Conservation (phyloP, 768 basidiomycete species). For the Phaeotremella fagi region DNA sequence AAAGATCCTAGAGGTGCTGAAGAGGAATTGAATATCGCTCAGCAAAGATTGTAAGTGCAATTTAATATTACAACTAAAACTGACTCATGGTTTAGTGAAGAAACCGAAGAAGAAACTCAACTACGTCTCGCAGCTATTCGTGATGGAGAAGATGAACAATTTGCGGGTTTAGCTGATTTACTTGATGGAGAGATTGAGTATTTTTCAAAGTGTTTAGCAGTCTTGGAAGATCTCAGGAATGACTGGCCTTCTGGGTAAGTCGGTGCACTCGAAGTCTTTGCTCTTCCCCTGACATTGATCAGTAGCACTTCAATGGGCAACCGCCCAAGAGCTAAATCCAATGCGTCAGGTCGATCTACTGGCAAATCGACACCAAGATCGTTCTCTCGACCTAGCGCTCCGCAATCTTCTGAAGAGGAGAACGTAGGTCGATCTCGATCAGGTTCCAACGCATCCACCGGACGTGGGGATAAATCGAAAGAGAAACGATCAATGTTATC, state of each 20-base stretch:
- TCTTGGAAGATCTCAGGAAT: slow-evolving; percentile 63
- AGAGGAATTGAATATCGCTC: slow-evolving; percentile 69
- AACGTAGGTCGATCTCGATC: slow-evolving; percentile 41
- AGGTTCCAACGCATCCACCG: slow-evolving; percentile 37
- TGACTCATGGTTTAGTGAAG: slow-evolving; percentile 58
- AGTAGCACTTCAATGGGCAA: not conserved
- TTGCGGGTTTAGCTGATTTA: slow-evolving; percentile 65
- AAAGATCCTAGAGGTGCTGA: slow-evolving; percentile 74
- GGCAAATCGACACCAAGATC: slow-evolving; percentile 3
- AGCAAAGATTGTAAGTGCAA: slow-evolving; percentile 64
- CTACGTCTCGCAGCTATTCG: slow-evolving; percentile 72
- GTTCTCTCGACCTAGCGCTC: slow-evolving; percentile 6
- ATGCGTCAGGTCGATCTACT: slow-evolving; percentile 22
- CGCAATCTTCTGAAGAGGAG: slow-evolving; percentile 28
- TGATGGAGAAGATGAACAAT: slow-evolving; percentile 68
- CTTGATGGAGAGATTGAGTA: slow-evolving; percentile 71
- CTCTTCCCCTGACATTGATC: not conserved
- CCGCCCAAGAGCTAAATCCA: slow-evolving; percentile 42
- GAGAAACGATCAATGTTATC: slow-evolving; percentile 31
- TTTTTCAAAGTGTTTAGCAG: slow-evolving; percentile 66
- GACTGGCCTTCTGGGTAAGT: slow-evolving; percentile 66
- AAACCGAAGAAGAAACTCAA: slow-evolving; percentile 78
- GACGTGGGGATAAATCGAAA: slow-evolving; percentile 14
- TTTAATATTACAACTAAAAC: not conserved
- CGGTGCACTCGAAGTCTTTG: not conserved